These are phyloP conservation scores for Candida tibetensis DNA, from an alignment of 805 yeast genomes.

Conservation along the genomic window DNA sequence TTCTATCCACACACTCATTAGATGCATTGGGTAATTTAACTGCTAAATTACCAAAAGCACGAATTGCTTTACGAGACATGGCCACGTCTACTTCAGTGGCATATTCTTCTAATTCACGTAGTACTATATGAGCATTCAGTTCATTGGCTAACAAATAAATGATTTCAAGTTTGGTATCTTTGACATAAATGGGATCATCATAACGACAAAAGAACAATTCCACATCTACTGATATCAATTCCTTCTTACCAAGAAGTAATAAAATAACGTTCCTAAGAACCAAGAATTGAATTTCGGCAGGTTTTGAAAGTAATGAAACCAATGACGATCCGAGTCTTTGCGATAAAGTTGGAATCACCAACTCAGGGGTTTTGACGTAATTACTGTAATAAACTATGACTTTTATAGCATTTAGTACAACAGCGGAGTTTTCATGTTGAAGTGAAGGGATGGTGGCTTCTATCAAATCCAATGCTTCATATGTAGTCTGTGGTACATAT, in stretches of 20 bases:
- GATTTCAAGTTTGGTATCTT: slow-evolving; percentile 87
- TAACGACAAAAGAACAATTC: slow-evolving; percentile 76
- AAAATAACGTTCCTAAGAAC: slow-evolving; percentile 78
- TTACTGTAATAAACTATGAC: slow-evolving; percentile 70
- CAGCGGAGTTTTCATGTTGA: slow-evolving; percentile 78
- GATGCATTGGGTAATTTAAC: slow-evolving; percentile 67
- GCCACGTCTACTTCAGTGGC: slow-evolving; percentile 84
- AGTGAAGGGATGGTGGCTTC: slow-evolving; percentile 66
- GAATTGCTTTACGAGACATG: slow-evolving; percentile 81
- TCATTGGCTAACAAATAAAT: slow-evolving; percentile 75
- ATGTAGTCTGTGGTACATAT: slow-evolving; percentile 67
- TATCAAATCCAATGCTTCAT: slow-evolving; percentile 63
- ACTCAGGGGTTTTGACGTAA: slow-evolving; percentile 58
- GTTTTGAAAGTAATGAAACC: slow-evolving; percentile 65
- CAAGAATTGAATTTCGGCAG: slow-evolving; percentile 80
- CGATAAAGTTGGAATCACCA: slow-evolving; percentile 52
- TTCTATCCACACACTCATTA: slow-evolving; percentile 57
- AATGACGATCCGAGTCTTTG: slow-evolving; percentile 66
- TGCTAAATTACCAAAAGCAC: slow-evolving; percentile 89
- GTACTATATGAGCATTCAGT: slow-evolving; percentile 54
- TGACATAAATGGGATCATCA: slow-evolving; percentile 84
- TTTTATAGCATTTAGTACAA: slow-evolving; percentile 73
- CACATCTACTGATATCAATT: slow-evolving; percentile 63
- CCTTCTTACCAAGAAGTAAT: slow-evolving; percentile 62
- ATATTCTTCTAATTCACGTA: slow-evolving; percentile 78